A percentile compares a stretch with the other conserved stretches of the same genome.
Conservation (phyloP, 495 filamentous ascomycete species). For the Paragyromitra xinjiangensis region DNA sequence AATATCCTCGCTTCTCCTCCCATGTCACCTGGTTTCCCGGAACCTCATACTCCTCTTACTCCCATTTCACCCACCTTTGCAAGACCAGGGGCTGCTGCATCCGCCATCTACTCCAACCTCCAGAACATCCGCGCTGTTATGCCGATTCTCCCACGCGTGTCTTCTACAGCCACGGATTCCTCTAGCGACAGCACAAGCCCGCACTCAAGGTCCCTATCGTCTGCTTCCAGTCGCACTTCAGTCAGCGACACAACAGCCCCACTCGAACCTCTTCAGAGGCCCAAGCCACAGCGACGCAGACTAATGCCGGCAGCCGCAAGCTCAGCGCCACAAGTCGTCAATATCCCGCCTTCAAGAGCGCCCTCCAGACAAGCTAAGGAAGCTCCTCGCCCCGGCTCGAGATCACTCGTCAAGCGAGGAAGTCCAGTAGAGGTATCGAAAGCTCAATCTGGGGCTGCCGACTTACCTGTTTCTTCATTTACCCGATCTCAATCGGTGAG, state of each 20-base stretch:
- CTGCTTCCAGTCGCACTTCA: slow-evolving; percentile 35
- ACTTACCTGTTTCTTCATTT: slow-evolving; percentile 21
- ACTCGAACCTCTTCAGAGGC: slow-evolving; percentile 4
- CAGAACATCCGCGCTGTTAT: slow-evolving; percentile 35
- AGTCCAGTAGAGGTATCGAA: slow-evolving; percentile 38
- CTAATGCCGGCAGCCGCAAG: slow-evolving; percentile 19
- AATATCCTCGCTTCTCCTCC: slow-evolving; percentile 25
- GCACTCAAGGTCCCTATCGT: slow-evolving; percentile 22
- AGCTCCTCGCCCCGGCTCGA: slow-evolving; percentile 21
- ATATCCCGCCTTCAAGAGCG: slow-evolving; percentile 26
- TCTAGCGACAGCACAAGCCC: slow-evolving; percentile 39
- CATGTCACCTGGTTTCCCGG: slow-evolving; percentile 23
- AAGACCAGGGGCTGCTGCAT: slow-evolving; percentile 28
- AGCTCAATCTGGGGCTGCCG: neutral
- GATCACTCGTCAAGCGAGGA: slow-evolving; percentile 27
- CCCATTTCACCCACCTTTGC: slow-evolving; percentile 28
- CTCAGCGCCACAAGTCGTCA: slow-evolving; percentile 14
- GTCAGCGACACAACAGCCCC: slow-evolving; percentile 25
- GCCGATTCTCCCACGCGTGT: neutral
- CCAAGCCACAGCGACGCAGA: slow-evolving; percentile 33
- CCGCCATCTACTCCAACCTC: slow-evolving; percentile 36
- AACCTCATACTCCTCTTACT: slow-evolving; percentile 25
- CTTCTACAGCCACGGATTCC: slow-evolving; percentile 29
- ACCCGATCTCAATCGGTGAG: slow-evolving; percentile 39
- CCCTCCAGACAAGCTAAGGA: slow-evolving; percentile 37